Evolutionary conservation across 2,329 filamentous ascomycete species (phyloP), one percentile per base, ranked within the genome.

Genomic region (Gnomoniopsis smithogilvyi): DNA sequence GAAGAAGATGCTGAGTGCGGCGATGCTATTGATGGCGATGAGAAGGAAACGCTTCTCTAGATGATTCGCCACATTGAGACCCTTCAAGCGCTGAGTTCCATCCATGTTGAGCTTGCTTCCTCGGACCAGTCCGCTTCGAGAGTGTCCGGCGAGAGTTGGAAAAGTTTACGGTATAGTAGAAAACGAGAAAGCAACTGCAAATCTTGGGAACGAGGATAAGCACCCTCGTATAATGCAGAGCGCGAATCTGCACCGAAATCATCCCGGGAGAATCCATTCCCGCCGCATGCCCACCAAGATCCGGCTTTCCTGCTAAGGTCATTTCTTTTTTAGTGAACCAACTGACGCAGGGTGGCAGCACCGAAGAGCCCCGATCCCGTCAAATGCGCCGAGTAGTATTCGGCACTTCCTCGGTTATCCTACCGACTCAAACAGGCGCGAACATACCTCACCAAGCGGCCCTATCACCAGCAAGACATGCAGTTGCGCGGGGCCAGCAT

Each of bases 1-100:
- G 76, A 89, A 88, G 70, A 89, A 85, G 63, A 88, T 89, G 15
- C 84, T 87, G 15, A 89, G 70, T 1, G 78, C 85, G 1, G 86
- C 86, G 15, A 89, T 74, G 51, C 78, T 80, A 68, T 88, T 88
- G 70, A 89, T 82, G 41, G 81, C 80, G 58, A 85, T 77, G 57
- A 87, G 78, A 61, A 88, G 76, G 46, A 72, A 70, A 19, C 75
- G 70, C 73, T 86, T 86, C 73, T 85, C 75, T 6, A 83, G 70
- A 63, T 74, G 75, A 68, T 84, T 77, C 57, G 80, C 80, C 12
- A 84, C 74, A 70, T 66, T 66, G 45, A 61, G 52, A 55, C 57
- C 60, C 11, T 14, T 36, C 17, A 62, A 57, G 15, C 60, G 58
- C 36, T 59, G 56, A n/a, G 60, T 19, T 19, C 56, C 51, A 12